phyloP scores from a whole-genome alignment of 176 grass and related monocot species.

The Thinopyrum elongatum region DNA sequence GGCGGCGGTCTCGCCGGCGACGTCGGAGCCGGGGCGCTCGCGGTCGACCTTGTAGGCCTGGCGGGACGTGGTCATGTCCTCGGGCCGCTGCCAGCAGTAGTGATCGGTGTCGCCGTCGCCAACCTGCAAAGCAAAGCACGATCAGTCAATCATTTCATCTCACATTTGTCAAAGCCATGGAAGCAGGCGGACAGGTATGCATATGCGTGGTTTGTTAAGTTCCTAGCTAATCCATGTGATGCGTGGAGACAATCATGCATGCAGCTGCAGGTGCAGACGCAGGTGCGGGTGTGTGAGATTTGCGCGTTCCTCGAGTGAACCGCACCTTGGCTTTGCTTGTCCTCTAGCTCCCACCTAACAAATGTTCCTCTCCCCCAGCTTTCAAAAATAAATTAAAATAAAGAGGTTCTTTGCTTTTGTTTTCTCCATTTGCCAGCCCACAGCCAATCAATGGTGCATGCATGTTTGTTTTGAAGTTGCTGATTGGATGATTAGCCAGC shows the following conservation, averaged over 20 bases:
- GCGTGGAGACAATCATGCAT: background rate
- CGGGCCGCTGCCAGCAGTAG: slow-evolving; percentile 95
- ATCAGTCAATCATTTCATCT: background rate
- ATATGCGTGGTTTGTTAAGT: background rate
- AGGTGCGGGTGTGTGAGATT: slow-evolving; percentile 11
- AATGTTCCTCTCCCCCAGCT: slow-evolving; percentile 30
- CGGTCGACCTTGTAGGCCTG: slow-evolving; percentile 85
- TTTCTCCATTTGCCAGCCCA: slow-evolving; percentile 1
- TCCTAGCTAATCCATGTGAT: slow-evolving; percentile 2
- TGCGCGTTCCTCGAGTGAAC: slow-evolving; percentile 34
- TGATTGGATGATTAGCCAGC: background rate
- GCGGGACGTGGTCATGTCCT: slow-evolving; percentile 88
- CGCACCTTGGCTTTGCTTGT: slow-evolving; percentile 18
- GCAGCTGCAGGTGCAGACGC: too few relatives aligned
- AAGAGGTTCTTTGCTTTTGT: background rate
- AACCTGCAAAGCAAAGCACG: background rate
- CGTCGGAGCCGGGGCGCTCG: slow-evolving; percentile 57
- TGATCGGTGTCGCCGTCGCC: slow-evolving; percentile 85
- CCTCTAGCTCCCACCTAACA: slow-evolving; percentile 53
- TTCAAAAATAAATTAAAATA: background rate
- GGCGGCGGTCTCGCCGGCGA: slow-evolving; percentile 77
- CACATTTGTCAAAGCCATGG: background rate
- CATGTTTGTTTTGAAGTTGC: slow-evolving; percentile 17
- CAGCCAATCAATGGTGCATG: background rate
- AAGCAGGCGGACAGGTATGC: background rate